A percentile compares a stretch with the other conserved stretches of the same genome.
phyloP scores from a whole-genome alignment of 2,329 filamentous ascomycete species.

The Trichoderma brevicompactum region DNA sequence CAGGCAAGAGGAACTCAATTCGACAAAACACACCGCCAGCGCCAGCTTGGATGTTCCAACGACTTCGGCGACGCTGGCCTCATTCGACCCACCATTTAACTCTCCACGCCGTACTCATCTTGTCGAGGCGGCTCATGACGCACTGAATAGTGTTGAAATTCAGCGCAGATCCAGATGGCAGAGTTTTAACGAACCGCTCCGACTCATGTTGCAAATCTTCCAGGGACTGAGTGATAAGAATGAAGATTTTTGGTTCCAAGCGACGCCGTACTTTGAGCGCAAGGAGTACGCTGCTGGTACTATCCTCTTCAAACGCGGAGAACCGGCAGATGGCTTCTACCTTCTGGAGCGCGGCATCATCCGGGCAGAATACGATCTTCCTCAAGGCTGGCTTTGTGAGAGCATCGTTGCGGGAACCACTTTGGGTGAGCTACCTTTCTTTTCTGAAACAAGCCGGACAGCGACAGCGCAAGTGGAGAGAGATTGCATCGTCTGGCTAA shows the following conservation, averaged over 20 bases:
- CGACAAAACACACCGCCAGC: conserved; percentile 47
- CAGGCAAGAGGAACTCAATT: conserved; percentile 64
- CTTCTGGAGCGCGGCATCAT: conserved; percentile 88
- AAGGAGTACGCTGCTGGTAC: conserved; percentile 70
- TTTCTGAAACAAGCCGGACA: conserved; percentile 85
- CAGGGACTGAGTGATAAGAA: conserved; percentile 82
- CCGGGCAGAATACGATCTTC: conserved; percentile 85
- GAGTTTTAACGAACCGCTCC: conserved; percentile 85
- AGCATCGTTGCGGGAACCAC: conserved; percentile 93
- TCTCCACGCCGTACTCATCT: conserved; percentile 82
- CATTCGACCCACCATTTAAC: conserved; percentile 58
- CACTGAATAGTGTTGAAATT: conserved; percentile 69
- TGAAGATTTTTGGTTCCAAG: conserved; percentile 94
- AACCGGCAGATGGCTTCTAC: conserved; percentile 82
- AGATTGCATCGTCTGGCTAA: conserved; percentile 80
- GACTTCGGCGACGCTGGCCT: conserved; percentile 40
- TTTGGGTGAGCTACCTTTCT: conserved; percentile 95
- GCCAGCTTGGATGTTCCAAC: conserved; percentile 55
- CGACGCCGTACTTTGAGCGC: conserved; percentile 73
- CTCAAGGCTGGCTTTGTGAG: conserved; percentile 87
- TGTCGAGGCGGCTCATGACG: conserved; percentile 75
- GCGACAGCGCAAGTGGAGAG: conserved; percentile 84
- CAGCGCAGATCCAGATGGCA: conserved; percentile 72
- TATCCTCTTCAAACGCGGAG: conserved; percentile 77
- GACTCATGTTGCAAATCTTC: conserved; percentile 94